Conservation (phyloP, 1,284 basidiomycete genomes). For the Grifola frondosa region DNA sequence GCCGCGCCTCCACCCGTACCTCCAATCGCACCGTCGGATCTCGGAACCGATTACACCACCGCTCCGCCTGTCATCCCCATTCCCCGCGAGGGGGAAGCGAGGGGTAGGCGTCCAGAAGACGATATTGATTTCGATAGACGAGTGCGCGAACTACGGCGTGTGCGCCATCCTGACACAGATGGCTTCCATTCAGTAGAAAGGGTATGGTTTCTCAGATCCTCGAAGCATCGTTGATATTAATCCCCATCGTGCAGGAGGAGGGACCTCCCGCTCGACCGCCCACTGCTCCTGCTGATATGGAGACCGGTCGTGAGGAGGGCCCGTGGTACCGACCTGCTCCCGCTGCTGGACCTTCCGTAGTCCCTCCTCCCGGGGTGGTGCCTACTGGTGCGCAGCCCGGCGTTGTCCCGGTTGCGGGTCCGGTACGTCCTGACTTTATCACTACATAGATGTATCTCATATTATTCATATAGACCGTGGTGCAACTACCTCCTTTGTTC, state of each 20-base stretch:
- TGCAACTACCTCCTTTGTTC: constrained; percentile 57
- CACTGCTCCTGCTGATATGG: constrained; percentile 10
- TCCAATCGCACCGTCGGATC: not conserved
- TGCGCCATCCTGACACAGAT: constrained; percentile 9
- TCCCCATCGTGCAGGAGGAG: too few species aligned
- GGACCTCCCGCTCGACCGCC: constrained; percentile 8
- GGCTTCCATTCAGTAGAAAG: constrained; percentile 4
- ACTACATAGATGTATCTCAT: not conserved
- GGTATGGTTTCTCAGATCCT: constrained; percentile 11
- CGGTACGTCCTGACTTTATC: constrained; percentile 27
- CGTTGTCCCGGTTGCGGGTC: constrained; percentile 26
- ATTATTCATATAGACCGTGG: constrained; percentile 43
- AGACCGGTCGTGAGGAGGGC: not conserved
- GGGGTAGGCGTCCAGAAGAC: constrained; percentile 4
- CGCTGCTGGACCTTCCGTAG: constrained; percentile 3
- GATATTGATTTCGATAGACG: constrained; percentile 18
- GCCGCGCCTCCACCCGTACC: constrained; percentile 9
- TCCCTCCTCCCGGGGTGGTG: constrained; percentile 10
- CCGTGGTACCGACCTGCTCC: constrained; percentile 13
- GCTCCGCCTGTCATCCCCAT: constrained; percentile 1
- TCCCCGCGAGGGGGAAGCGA: not conserved
- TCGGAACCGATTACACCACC: not conserved
- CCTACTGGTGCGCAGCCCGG: constrained; percentile 14
- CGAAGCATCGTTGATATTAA: too few species aligned
- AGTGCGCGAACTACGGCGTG: constrained; percentile 10